Evolutionary conservation across 768 basidiomycete species (phyloP).

Genomic region (Suillus plorans): DNA sequence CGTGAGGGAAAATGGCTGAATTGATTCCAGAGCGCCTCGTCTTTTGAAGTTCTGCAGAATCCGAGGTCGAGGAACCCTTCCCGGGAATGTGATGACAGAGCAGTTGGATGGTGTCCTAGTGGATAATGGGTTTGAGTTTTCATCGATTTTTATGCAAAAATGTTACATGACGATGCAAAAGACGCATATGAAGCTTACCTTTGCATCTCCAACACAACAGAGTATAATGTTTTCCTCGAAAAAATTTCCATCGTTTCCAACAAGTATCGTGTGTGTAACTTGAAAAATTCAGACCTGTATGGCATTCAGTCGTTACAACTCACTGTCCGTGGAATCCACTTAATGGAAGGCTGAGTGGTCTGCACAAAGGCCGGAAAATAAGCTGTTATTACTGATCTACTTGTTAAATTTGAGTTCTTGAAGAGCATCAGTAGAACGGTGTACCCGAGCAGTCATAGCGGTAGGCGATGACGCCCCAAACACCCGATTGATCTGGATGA

Average conservation of each 20-base stretch:
- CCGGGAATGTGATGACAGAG: constrained; percentile 63
- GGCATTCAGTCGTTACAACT: constrained; percentile 17
- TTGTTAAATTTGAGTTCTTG: no score
- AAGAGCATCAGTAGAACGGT: no score
- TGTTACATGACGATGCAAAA: constrained; percentile 28
- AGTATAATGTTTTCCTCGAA: constrained; percentile 74
- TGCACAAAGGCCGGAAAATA: no score
- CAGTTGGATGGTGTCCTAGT: constrained; percentile 25
- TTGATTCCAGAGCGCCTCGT: constrained; percentile 65
- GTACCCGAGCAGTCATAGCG: no score
- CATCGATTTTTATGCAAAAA: no score
- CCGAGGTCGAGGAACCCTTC: constrained; percentile 80
- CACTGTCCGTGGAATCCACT: constrained; percentile 48
- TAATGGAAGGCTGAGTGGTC: no score
- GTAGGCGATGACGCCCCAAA: no score
- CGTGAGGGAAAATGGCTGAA: constrained; percentile 92
- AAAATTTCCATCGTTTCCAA: constrained; percentile 93
- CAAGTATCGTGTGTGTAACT: constrained; percentile 82
- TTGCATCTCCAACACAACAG: constrained; percentile 89
- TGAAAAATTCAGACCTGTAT: constrained; percentile 31
- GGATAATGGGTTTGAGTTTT: no score
- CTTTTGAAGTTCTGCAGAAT: constrained; percentile 72
- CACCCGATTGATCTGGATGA: no score
- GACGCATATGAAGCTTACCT: constrained; percentile 41
- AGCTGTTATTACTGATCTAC: no score